Conservation (phyloP, 2,329 filamentous ascomycete species). For the Botrytis aclada region DNA sequence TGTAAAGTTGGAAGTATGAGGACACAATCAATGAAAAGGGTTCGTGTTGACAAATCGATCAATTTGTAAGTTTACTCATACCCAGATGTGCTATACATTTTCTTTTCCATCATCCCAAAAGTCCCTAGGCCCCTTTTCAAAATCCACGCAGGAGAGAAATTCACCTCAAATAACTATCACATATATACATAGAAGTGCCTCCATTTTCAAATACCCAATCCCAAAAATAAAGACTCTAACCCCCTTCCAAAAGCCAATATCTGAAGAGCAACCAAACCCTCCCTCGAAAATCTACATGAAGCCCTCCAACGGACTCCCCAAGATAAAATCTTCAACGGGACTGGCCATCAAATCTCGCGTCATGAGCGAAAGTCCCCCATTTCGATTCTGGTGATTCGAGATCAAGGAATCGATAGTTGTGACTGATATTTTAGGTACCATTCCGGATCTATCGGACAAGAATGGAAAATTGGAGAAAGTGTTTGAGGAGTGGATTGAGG, state of each 20-base stretch:
- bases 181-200: neutral
- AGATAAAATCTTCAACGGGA: neutral
- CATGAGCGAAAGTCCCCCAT: neutral
- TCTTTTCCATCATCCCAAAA: too few species aligned
- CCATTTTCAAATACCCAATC: neutral
- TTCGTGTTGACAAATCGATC: neutral
- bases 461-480: neutral
- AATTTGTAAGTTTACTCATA: too few species aligned
- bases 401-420: neutral
- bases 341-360: neutral
- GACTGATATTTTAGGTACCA: neutral
- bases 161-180: neutral
- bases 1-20: neutral
- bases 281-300: neutral
- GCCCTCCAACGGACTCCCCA: neutral
- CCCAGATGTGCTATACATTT: neutral
- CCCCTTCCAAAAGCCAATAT: neutral
- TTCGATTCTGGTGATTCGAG: neutral
- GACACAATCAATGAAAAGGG: neutral
- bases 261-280: neutral
- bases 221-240: neutral
- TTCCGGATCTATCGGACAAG: neutral
- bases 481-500: neutral
- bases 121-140: too few species aligned
- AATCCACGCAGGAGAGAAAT: neutral